Percentiles rank a stretch among this genome's conserved stretches.
phyloP scores from a whole-genome alignment of 2,329 filamentous ascomycete species.

The Aspergillus thermomutatus region DNA sequence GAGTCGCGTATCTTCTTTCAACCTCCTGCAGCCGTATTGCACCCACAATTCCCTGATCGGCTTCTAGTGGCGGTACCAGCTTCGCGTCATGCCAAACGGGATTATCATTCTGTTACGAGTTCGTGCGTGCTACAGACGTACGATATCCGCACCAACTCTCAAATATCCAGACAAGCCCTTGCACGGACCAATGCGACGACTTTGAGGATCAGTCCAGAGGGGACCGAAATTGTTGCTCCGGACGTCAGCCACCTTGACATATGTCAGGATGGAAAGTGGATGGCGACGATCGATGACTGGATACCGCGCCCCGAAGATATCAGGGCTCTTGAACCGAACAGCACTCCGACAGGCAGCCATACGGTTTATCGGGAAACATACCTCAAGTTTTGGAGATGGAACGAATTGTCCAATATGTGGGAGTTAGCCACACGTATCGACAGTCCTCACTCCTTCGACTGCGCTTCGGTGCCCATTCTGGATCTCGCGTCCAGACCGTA shows the following conservation, averaged over 20 bases:
- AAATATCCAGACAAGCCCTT: slow-evolving; percentile 81
- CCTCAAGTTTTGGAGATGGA: slow-evolving; percentile 86
- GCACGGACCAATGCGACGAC: slow-evolving; percentile 84
- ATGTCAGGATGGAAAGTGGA: slow-evolving; percentile 79
- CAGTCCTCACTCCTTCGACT: slow-evolving; percentile 66
- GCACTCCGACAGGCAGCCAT: slow-evolving; percentile 40
- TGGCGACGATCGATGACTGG: slow-evolving; percentile 93
- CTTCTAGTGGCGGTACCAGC: slow-evolving; percentile 66
- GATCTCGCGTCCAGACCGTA: slow-evolving; percentile 69
- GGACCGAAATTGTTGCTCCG: slow-evolving; percentile 71
- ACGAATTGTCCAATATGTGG: slow-evolving; percentile 55
- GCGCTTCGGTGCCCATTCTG: slow-evolving; percentile 58
- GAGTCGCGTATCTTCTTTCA: slow-evolving; percentile 6
- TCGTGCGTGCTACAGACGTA: slow-evolving; percentile 71
- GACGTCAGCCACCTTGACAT: slow-evolving; percentile 71
- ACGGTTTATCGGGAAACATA: slow-evolving; percentile 65
- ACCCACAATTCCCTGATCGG: slow-evolving; percentile 60
- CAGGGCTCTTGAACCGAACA: slow-evolving; percentile 48
- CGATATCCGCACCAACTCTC: slow-evolving; percentile 74
- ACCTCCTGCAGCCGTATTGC: slow-evolving; percentile 58
- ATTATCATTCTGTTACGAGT: slow-evolving; percentile 46
- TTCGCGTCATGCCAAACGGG: slow-evolving; percentile 41
- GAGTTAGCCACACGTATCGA: slow-evolving; percentile 80
- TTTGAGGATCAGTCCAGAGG: slow-evolving; percentile 69
- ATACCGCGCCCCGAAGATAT: slow-evolving; percentile 68